These are phyloP conservation scores for Cicer cuneatum DNA, from an alignment of 306 rosid genomes.

Conservation along the genomic window DNA sequence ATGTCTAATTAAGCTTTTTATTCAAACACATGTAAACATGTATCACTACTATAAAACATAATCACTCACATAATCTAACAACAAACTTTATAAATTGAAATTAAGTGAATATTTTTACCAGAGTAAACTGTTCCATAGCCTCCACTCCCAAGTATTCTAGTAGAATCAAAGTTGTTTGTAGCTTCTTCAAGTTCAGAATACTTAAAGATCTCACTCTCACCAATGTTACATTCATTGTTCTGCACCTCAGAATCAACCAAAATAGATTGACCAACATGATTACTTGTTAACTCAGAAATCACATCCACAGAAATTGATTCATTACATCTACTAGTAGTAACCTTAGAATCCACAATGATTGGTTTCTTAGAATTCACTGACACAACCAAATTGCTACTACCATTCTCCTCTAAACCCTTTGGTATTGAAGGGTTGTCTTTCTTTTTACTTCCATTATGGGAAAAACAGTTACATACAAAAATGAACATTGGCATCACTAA, in stretches of 20 bases:
- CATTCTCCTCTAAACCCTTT: conserved; percentile 13
- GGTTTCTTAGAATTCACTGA: background rate
- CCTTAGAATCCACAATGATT: conserved; percentile 12
- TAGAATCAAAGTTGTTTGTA: conserved; percentile 42
- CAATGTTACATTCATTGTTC: background rate
- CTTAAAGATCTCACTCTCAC: conserved; percentile 37
- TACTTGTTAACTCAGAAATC: conserved; percentile 29
- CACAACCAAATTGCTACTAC: background rate
- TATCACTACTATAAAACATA: background rate
- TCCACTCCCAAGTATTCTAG: conserved; percentile 47
- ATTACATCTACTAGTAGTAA: background rate
- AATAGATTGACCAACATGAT: conserved; percentile 19
- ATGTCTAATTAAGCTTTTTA: too few species aligned
- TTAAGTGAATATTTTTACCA: conserved; percentile 34
- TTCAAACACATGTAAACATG: too few species aligned
- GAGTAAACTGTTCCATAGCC: conserved; percentile 50
- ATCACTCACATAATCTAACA: background rate
- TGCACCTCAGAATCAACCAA: conserved; percentile 24
- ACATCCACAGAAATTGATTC: conserved; percentile 22
- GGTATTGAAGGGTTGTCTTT: conserved; percentile 3
- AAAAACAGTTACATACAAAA: conserved; percentile 41
- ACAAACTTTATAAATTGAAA: conserved; percentile 24
- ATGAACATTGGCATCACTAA: conserved; percentile 37
- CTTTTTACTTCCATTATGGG: conserved; percentile 10
- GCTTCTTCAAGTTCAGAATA: conserved; percentile 51